Evolutionary conservation across 164 flowering plant species (phyloP).

Genomic region (Dillenia turbinata): DNA sequence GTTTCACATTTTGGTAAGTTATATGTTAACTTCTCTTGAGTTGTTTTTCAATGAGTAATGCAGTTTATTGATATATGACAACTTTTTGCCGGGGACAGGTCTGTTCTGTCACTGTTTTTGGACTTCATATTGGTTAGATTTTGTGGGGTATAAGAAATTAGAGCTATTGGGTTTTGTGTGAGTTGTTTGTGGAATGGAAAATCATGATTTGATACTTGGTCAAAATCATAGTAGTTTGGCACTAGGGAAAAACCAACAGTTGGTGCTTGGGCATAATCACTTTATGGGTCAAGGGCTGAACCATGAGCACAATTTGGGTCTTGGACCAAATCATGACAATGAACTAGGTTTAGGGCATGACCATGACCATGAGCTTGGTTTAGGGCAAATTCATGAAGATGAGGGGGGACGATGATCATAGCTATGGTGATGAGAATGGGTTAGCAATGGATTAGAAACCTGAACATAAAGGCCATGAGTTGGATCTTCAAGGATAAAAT

Average conservation of each 20-base stretch:
- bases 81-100: conserved; percentile 5
- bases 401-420: conserved; percentile 17
- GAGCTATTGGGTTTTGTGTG: too few species aligned
- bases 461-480: conserved; percentile 10
- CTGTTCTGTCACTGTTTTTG: background rate
- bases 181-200: conserved; percentile 29
- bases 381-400: background rate
- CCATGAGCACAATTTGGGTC: conserved; percentile 35
- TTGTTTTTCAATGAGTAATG: background rate
- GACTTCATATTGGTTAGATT: background rate
- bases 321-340: conserved; percentile 32
- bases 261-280: conserved; percentile 39
- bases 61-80: background rate
- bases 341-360: conserved; percentile 32
- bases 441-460: conserved; percentile 19
- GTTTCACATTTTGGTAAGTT: too few species aligned
- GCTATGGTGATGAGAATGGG: conserved; percentile 16
- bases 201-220: conserved; percentile 35
- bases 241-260: conserved; percentile 30
- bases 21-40: background rate
- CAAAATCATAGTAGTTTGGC: conserved; percentile 32
- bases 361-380: conserved; percentile 26
- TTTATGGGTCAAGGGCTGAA: conserved; percentile 28
- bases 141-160: background rate
- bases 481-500: conserved; percentile 29